A percentile compares a stretch with the other conserved stretches of the same genome.
phyloP scores from a whole-genome alignment of 1,284 basidiomycete genomes.

The Rhizoctonia solani region DNA sequence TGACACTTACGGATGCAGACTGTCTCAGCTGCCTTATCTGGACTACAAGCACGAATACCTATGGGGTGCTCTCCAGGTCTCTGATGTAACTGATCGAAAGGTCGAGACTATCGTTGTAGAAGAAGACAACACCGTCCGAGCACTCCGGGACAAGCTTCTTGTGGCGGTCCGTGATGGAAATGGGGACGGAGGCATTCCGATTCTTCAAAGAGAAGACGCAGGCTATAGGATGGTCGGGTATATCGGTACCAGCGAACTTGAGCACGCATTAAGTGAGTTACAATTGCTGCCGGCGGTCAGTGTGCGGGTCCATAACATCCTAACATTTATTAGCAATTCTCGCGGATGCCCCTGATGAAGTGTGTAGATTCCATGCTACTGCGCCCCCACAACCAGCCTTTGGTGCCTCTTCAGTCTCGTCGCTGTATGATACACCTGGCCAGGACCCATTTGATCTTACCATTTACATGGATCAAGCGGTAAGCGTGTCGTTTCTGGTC shows the following conservation, averaged over 20 bases:
- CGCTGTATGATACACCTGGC: constrained; percentile 54
- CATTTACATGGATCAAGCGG: constrained; percentile 86
- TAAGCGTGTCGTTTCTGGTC: constrained; percentile 42
- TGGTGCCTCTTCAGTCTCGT: constrained; percentile 61
- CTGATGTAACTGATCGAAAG: constrained; percentile 68
- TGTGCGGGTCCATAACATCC: not conserved
- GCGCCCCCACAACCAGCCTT: constrained; percentile 50
- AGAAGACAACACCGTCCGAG: constrained; percentile 69
- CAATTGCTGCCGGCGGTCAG: not conserved
- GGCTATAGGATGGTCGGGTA: constrained; percentile 83
- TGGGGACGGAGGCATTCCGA: constrained; percentile 89
- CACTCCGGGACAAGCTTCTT: constrained; percentile 68
- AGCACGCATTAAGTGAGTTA: constrained; percentile 84
- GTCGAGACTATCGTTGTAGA: constrained; percentile 71
- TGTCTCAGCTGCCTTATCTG: constrained; percentile 85
- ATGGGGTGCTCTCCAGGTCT: constrained; percentile 77
- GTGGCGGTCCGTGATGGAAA: constrained; percentile 61
- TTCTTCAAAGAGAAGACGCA: constrained; percentile 58
- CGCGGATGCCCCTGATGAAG: constrained; percentile 69
- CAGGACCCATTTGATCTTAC: constrained; percentile 81
- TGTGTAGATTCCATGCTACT: constrained; percentile 61
- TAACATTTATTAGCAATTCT: constrained; percentile 60
- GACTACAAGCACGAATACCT: constrained; percentile 87
- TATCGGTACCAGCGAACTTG: constrained; percentile 89
- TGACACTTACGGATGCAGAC: no score